These are phyloP conservation scores for Blastobotrys chiropterorum DNA, from an alignment of 805 yeast genomes.

Conservation along the genomic window DNA sequence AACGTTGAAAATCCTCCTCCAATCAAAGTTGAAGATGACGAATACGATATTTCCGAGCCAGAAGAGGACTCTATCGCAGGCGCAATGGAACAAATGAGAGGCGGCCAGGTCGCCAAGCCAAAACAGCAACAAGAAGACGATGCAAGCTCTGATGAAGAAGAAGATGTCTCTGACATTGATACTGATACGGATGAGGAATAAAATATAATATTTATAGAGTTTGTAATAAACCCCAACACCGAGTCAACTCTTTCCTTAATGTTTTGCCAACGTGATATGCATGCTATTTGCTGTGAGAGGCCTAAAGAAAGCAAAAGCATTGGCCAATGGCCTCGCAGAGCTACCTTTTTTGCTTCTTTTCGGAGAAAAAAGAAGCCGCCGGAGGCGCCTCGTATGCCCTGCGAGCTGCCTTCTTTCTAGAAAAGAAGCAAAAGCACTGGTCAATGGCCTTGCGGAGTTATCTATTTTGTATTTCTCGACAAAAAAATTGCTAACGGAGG, in stretches of 20 bases:
- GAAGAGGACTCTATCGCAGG: constrained; percentile 74
- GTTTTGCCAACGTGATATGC: no score
- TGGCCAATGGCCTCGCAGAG: no score
- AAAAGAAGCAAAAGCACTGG: no score
- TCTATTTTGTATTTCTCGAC: no score
- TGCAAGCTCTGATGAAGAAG: constrained; percentile 36
- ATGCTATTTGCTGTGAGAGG: no score
- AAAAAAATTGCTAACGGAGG: no score
- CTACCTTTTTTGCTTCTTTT: no score
- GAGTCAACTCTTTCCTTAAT: not conserved
- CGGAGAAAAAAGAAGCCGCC: no score
- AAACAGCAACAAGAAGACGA: constrained; percentile 30
- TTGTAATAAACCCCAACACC: not conserved
- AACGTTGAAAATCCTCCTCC: constrained; percentile 58
- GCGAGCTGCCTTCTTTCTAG: no score
- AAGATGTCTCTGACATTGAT: constrained; percentile 47
- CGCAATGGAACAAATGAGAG: constrained; percentile 63
- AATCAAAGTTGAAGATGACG: constrained; percentile 34
- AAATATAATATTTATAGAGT: constrained; percentile 2
- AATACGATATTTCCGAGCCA: constrained; percentile 59
- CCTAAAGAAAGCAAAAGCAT: no score
- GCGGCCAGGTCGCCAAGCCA: constrained; percentile 40
- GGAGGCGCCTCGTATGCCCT: no score
- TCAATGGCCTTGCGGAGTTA: no score
- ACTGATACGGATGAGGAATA: constrained; percentile 58